phyloP scores from a whole-genome alignment of 2,329 filamentous ascomycete species.

The Neobulgaria alba region DNA sequence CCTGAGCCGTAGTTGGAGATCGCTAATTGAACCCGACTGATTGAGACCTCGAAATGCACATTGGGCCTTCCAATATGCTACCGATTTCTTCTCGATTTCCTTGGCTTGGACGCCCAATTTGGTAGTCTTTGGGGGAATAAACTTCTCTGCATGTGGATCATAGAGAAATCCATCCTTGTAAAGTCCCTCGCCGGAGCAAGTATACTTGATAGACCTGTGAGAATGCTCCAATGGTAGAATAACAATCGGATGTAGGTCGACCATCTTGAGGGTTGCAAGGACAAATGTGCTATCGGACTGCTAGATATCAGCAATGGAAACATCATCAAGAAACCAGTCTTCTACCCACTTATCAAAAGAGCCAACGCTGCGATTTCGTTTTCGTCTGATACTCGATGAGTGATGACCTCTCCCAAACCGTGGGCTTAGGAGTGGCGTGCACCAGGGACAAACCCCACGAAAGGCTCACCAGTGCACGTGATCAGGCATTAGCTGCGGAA shows the following conservation, averaged over 20 bases:
- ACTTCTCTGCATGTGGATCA: slow-evolving; percentile 12
- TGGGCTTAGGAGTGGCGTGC: too few species aligned
- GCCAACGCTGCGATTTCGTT: too few species aligned
- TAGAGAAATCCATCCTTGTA: slow-evolving; percentile 13
- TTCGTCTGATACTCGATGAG: too few species aligned
- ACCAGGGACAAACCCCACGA: too few species aligned
- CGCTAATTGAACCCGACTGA: slow-evolving; percentile 9
- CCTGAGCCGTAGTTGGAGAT: slow-evolving; percentile 12
- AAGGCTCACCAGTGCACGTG: too few species aligned
- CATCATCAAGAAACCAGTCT: too few species aligned
- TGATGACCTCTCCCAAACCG: too few species aligned
- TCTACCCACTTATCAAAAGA: too few species aligned
- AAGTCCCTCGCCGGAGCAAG: slow-evolving; percentile 13
- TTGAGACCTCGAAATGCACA: slow-evolving; percentile 14
- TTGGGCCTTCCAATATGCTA: slow-evolving; percentile 17
- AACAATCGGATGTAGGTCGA: slow-evolving; percentile 12
- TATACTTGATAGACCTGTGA: slow-evolving; percentile 13
- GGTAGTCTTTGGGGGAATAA: slow-evolving; percentile 11
- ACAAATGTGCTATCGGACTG: too few species aligned
- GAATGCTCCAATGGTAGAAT: slow-evolving; percentile 9
- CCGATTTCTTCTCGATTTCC: slow-evolving; percentile 10
- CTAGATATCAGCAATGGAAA: too few species aligned
- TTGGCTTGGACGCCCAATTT: slow-evolving; percentile 7
- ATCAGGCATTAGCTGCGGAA: too few species aligned
- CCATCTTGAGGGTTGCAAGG: too few species aligned